Percentiles rank a stretch among this genome's conserved stretches.
phyloP scores from a whole-genome alignment of 805 yeast species.

The Teunomyces stri region DNA sequence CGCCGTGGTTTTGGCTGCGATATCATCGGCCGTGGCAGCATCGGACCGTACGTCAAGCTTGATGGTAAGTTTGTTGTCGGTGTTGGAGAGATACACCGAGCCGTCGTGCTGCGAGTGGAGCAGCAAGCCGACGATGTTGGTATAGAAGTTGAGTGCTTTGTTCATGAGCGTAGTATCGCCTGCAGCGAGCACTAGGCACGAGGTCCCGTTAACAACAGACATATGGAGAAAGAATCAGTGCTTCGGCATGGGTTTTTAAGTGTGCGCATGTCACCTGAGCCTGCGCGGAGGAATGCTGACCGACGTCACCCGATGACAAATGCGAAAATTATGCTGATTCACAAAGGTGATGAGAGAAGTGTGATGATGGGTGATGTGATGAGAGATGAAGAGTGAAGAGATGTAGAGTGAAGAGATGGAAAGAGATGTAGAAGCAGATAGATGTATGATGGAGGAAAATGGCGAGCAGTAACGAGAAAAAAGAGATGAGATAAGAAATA shows the following conservation, averaged over 20 bases:
- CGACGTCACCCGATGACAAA: not conserved
- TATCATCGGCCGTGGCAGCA: constrained; percentile 13
- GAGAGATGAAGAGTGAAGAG: too few relatives aligned
- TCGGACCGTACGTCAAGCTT: constrained; percentile 14
- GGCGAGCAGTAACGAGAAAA: not conserved
- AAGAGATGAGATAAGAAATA: not conserved
- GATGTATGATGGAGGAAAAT: too few relatives aligned
- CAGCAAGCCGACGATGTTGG: constrained; percentile 28
- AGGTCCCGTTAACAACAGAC: constrained; percentile 55
- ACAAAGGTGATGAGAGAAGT: not conserved
- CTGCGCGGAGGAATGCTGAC: constrained; percentile 2
- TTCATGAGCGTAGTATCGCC: constrained; percentile 42
- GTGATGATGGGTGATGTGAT: not conserved
- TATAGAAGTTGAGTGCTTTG: constrained; percentile 57
- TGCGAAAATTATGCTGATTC: not conserved
- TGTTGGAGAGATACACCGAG: constrained; percentile 20
- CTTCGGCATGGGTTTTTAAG: not conserved
- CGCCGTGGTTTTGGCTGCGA: constrained; percentile 12
- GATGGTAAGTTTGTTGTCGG: constrained; percentile 20
- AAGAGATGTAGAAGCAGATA: too few relatives aligned
- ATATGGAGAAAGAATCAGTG: constrained; percentile 8
- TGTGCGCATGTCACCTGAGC: constrained; percentile 1
- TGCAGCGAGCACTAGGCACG: constrained; percentile 54
- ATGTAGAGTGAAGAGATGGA: too few relatives aligned
- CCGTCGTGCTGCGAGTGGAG: constrained; percentile 19